Conservation (phyloP, 208 protist genomes). For the Histomonas meleagridis region DNA sequence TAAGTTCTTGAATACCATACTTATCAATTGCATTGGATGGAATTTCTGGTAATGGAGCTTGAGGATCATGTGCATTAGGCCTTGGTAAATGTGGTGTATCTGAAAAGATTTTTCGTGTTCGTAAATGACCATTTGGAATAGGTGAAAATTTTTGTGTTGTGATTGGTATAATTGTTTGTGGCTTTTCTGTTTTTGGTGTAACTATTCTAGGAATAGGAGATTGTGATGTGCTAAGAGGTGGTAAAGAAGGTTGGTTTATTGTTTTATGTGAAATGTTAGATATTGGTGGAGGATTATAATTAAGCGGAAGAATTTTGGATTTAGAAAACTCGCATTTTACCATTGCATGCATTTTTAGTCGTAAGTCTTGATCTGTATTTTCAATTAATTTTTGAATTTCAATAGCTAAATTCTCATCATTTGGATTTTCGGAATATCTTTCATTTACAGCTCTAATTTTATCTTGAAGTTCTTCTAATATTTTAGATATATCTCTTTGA, state of each 20-base stretch:
- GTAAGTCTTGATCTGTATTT: neutral
- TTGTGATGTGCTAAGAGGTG: neutral
- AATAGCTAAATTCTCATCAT: neutral
- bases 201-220: neutral
- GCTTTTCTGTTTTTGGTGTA: neutral
- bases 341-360: conserved; percentile 15
- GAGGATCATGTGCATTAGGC: conserved; percentile 12
- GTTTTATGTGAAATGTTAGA: neutral
- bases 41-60: neutral
- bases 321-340: neutral
- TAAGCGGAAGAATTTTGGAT: neutral
- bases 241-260: neutral
- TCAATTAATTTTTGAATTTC: conserved; percentile 25
- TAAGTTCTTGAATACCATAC: neutral
- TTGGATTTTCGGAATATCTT: neutral
- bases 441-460: neutral
- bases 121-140: neutral
- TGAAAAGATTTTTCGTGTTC: neutral
- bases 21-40: neutral
- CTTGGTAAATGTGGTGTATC: neutral
- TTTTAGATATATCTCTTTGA: neutral
- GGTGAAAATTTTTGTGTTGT: neutral
- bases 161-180: neutral
- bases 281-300: neutral
- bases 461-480: neutral